Evolutionary conservation across 2,329 filamentous ascomycete genomes (phyloP).

Genomic region (Plectosphaerella sp.): DNA sequence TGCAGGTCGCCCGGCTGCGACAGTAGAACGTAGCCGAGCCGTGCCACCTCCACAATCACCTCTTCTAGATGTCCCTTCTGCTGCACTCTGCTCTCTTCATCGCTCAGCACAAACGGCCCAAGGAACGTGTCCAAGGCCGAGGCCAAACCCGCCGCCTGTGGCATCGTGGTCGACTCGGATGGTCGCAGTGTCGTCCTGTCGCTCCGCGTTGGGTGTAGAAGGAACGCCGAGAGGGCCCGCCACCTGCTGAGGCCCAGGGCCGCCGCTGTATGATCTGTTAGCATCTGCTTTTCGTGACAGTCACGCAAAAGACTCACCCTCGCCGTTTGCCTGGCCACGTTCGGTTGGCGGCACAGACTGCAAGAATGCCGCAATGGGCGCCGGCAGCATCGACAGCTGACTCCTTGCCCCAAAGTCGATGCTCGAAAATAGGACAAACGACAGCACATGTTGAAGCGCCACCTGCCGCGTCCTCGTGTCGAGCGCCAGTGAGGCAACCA

Average conservation of each 20-base stretch:
- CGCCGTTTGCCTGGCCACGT: conserved; percentile 13
- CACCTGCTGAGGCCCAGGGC: conserved; percentile 32
- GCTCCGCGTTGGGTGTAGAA: conserved; percentile 32
- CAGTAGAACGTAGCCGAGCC: conserved; percentile 34
- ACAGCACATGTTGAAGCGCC: conserved; percentile 33
- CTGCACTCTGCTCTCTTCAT: conserved; percentile 19
- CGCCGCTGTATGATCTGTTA: conserved; percentile 13
- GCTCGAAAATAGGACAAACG: conserved; percentile 27
- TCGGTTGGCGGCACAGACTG: conserved; percentile 22
- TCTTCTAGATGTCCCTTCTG: conserved; percentile 32
- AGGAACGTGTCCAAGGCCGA: conserved; percentile 27
- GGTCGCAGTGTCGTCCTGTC: conserved; percentile 28
- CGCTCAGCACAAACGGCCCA: conserved; percentile 22
- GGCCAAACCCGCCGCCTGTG: conserved; percentile 25
- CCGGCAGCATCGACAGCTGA: conserved; percentile 30
- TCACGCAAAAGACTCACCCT: conserved; percentile 21
- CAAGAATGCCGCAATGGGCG: conserved; percentile 22
- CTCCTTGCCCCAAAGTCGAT: conserved; percentile 21
- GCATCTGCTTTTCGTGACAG: neutral
- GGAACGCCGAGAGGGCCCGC: conserved; percentile 36
- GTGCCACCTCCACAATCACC: conserved; percentile 33
- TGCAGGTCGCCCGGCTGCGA: conserved; percentile 36
- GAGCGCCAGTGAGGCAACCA: conserved; percentile 23
- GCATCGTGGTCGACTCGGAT: conserved; percentile 19
- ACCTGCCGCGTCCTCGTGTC: conserved; percentile 23